Conservation (phyloP, 2,329 filamentous ascomycete genomes). For the Fusarium sp. region DNA sequence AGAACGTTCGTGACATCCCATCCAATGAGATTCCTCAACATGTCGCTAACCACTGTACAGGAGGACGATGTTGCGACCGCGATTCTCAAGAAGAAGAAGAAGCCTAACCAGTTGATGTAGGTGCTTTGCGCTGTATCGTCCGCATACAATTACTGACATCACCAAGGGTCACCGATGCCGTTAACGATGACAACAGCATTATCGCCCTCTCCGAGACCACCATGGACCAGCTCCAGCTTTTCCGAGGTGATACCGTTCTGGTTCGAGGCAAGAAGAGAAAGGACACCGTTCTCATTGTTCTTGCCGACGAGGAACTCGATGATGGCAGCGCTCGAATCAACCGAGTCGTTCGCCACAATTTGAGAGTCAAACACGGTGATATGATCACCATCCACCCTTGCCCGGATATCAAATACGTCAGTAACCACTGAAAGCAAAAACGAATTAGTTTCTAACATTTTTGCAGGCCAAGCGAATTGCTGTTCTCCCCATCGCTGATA, state of each 20-base stretch:
- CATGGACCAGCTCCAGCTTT: slow-evolving; percentile 97
- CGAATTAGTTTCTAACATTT: slow-evolving; percentile 10
- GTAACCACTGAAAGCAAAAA: slow-evolving; percentile 50
- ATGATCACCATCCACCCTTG: slow-evolving; percentile 97
- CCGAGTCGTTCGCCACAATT: slow-evolving; percentile 97
- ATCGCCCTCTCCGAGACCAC: slow-evolving; percentile 98
- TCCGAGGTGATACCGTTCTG: slow-evolving; percentile 97
- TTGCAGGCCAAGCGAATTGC: slow-evolving; percentile 95
- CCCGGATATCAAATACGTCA: slow-evolving; percentile 99
- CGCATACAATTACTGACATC: slow-evolving; percentile 35
- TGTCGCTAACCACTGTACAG: slow-evolving; percentile 58
- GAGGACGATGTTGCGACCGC: slow-evolving; percentile 93
- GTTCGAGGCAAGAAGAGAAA: slow-evolving; percentile 99
- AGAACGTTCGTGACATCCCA: slow-evolving; percentile 69
- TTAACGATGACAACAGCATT: slow-evolving; percentile 99
- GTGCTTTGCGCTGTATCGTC: slow-evolving; percentile 46
- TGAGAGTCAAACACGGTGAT: slow-evolving; percentile 98
- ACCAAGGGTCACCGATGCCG: slow-evolving; percentile 91
- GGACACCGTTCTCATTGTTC: slow-evolving; percentile 96
- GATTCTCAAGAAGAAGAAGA: slow-evolving; percentile 99
- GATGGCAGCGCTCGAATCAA: slow-evolving; percentile 98
- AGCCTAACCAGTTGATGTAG: slow-evolving; percentile 98
- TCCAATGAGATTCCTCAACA: slow-evolving; percentile 20
- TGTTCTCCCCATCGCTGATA: slow-evolving; percentile 97
- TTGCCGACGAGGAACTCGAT: slow-evolving; percentile 97